These are phyloP conservation scores for Lecanicillium sp. DNA, from an alignment of 2,329 filamentous ascomycete genomes.

Conservation along the genomic window DNA sequence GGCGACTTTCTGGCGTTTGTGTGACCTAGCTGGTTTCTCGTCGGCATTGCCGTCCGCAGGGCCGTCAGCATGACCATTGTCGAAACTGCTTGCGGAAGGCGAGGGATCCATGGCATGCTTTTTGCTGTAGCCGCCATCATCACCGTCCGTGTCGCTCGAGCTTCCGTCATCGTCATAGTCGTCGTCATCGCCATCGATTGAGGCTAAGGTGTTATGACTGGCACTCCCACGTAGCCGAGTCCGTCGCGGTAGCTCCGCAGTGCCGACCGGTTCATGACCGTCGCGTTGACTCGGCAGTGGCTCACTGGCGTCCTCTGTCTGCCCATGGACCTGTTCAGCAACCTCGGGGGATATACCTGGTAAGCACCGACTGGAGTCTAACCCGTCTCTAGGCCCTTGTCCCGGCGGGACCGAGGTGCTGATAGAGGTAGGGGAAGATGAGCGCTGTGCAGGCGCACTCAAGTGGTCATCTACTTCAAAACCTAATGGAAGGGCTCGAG, in stretches of 20 bases:
- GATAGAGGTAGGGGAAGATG: not conserved
- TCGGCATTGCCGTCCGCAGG: not conserved
- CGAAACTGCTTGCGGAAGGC: not conserved
- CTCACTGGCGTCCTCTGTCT: not conserved
- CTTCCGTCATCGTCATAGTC: not conserved
- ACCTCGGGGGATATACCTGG: not conserved
- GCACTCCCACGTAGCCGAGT: not conserved
- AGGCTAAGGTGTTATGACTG: not conserved
- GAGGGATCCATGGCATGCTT: not conserved
- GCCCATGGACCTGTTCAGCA: not conserved
- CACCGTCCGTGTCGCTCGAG: not conserved
- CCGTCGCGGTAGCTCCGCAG: not conserved
- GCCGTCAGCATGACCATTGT: not conserved
- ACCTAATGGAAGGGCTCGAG: not conserved
- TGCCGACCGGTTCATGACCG: not conserved
- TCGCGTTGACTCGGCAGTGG: not conserved
- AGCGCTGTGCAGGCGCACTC: not conserved
- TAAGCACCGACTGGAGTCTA: not conserved
- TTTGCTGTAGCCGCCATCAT: not conserved
- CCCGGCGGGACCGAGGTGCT: not conserved
- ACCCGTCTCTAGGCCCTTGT: not conserved
- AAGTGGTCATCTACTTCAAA: not conserved
- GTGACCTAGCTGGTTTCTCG: not conserved
- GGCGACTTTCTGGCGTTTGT: constrained; percentile 1
- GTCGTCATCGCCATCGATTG: not conserved